Evolutionary conservation across 371 early-diverging fungal species (phyloP).

Genomic region (Mortierella sp.): DNA sequence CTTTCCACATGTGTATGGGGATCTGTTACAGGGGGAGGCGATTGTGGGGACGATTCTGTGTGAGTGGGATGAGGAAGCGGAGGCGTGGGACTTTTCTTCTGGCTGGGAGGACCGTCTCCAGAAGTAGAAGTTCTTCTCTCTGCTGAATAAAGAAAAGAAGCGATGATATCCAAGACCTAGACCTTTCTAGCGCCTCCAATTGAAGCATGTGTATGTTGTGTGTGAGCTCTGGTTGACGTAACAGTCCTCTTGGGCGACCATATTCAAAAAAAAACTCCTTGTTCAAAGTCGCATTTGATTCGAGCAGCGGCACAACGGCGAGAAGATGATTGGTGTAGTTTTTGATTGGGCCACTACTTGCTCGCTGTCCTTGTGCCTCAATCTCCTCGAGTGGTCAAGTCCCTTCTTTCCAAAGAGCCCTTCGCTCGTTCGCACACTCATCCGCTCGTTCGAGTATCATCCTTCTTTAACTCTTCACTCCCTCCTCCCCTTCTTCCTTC

Average conservation of each 20-base stretch:
- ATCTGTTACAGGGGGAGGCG: constrained; percentile 28
- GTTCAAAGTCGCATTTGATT: neutral
- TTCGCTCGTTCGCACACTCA: neutral
- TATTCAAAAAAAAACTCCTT: neutral
- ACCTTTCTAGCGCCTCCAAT: neutral
- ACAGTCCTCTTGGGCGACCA: neutral
- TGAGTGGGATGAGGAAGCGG: constrained; percentile 13
- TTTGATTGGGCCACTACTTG: neutral
- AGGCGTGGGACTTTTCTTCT: constrained; percentile 39
- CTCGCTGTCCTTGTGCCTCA: constrained; percentile 2
- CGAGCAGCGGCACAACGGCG: constrained; percentile 11
- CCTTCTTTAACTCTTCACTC: neutral
- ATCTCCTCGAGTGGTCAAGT: neutral
- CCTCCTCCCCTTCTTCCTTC: constrained; percentile 9
- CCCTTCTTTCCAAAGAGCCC: neutral
- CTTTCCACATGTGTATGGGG: constrained; percentile 56
- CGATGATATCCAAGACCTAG: neutral
- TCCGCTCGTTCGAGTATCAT: neutral
- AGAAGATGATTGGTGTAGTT: neutral
- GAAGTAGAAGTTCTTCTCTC: neutral
- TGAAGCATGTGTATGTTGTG: neutral
- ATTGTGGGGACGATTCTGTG: constrained; percentile 28
- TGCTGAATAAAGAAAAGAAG: neutral
- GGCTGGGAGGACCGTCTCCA: constrained; percentile 54
- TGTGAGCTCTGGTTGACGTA: neutral